Conservation (phyloP, 1,284 basidiomycete species). For the Ganoderma leucocontextum region DNA sequence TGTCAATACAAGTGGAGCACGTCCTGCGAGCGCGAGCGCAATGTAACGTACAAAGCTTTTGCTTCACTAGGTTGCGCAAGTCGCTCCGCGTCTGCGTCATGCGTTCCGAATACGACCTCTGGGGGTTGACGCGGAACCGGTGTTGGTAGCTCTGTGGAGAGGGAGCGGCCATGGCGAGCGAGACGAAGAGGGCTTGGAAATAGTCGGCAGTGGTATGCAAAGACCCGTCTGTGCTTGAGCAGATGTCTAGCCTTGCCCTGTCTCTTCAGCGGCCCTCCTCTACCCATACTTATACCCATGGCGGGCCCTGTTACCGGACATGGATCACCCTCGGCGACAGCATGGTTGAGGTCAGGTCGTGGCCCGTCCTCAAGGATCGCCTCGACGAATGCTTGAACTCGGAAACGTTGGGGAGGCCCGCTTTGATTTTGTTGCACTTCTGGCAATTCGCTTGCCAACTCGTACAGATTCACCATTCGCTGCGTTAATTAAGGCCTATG, state of each 20-base stretch:
- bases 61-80: constrained; percentile 39
- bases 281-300: constrained; percentile 12
- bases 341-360: constrained; percentile 15
- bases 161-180: neutral
- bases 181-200: neutral
- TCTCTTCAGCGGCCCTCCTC: neutral
- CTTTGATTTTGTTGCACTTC: constrained; percentile 2
- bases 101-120: constrained; percentile 40
- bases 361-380: constrained; percentile 11
- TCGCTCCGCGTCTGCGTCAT: constrained; percentile 43
- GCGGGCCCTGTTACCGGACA: constrained; percentile 2
- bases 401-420: constrained; percentile 9
- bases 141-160: constrained; percentile 13
- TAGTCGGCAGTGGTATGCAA: neutral
- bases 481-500: neutral
- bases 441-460: constrained; percentile 2
- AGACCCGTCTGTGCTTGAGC: neutral
- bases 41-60: constrained; percentile 39
- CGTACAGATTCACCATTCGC: neutral
- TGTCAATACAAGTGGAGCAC: constrained; percentile 10
- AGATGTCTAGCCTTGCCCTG: neutral
- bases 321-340: constrained; percentile 7
- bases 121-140: constrained; percentile 41
- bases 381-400: constrained; percentile 10
- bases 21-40: neutral